Evolutionary conservation across 768 basidiomycete species (phyloP), one percentile per base, ranked within the genome.

Genomic region (Imleria badia): DNA sequence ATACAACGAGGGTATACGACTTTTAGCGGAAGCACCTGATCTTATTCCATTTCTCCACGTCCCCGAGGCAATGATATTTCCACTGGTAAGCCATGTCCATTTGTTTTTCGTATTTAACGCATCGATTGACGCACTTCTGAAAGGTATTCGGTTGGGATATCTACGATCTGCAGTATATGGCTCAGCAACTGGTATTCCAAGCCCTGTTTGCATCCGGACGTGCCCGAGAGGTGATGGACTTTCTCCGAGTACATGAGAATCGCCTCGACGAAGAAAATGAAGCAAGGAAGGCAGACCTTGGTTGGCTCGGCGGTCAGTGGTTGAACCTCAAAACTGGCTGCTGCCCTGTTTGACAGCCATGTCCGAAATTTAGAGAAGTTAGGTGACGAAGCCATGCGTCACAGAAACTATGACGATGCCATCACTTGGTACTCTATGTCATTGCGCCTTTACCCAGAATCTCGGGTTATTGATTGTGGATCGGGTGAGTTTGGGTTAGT

Each of bases 121-220:
- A 19, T 35, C 1, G 9, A 34, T 19, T 60, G 20, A 63, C 31
- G 6, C 5, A 7, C 15, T 26, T n/a, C 34, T 12, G 29, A 7
- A 45, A 63, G 62, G 31, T 63, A 15, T 60, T 63, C 10, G 51
- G 41, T 23, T 63, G 54, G 55, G 40, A 51, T 22, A 12, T 60
- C 8, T 15, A 30, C 22, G 36, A 34, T 11, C 40, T 63, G 20
- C 35, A 19, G 22, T 56, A 12, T 44, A 48, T 38, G 51, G 31
- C 34, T 38, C 60, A 62, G 15, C 10, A 42, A 40, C 48, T 55
- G 5, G 55, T 34, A 30, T 62, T 34, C 39, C 53, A 35, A 41
- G 51, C 48, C 20, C 17, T 59, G 31, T 55, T 53, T 15, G 22
- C 36, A 39, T 59, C 41, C 11, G 8, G 38, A 5, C 47, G 30